Base-by-base conservation (phyloP, 2,329 filamentous ascomycete genomes). In the Colletotrichum caudatum region DNA sequence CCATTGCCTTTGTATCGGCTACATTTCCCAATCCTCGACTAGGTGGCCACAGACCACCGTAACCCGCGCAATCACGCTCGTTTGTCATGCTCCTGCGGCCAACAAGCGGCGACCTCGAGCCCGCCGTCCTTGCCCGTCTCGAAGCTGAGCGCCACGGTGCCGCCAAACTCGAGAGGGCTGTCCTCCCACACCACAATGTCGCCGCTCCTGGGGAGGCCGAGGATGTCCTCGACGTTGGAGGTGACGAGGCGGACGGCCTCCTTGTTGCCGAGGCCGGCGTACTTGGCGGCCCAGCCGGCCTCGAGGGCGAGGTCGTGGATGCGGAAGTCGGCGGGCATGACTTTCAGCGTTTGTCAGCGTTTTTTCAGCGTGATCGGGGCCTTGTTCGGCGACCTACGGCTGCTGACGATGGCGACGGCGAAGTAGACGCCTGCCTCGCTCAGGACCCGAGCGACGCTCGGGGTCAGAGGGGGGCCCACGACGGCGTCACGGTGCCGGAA, bases 131-230 rank as follows among this genome's bases (percentile, higher is more conserved):
- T 76, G 14, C 75, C 76, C 7, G 74, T 76, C 48, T 79, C 76
- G 67, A 83, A 77, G n/a, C 77, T 76, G 23, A 84, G 53, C 8
- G 81, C 80, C 41, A 82, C 81, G 50, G 79, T 82, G 1, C 79
- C 82, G 4, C 81, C 81, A 61, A 79, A 81, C 67, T 81, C 76
- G 53, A 85, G 73, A 26, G 83, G 83, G 74, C 80, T 79, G 6
- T 82, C 82, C 73, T 85, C 83, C 76, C 79, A 85, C 20, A 85
- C 71, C 12, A 85, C 83, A 54, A 84, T 75, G 68, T 85, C 83
- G 16, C 74, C 75, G 60, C 76, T 77, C 39, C 71, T 76, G 54
- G 80, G 75, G 33, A 85, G 75, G 2, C 78, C 77, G 23, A 85
- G 75, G 29, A 84, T 83, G 50, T 80, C 76, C 72, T 85, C 82